Percentiles rank a stretch among this genome's conserved stretches.
Conservation (phyloP, 441 rosid species). For the Adansonia grandidieri region DNA sequence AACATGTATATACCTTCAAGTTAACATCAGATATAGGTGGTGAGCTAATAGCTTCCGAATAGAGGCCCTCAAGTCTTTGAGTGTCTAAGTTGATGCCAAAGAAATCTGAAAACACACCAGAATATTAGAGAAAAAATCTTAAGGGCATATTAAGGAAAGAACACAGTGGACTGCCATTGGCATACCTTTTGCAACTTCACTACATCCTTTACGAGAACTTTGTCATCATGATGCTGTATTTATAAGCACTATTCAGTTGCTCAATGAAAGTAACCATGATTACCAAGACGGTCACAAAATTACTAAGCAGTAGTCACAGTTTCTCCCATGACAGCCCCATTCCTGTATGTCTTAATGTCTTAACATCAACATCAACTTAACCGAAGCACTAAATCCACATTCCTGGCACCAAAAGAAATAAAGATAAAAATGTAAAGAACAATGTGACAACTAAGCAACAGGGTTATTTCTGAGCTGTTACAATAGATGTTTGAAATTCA, state of each 20-base stretch:
- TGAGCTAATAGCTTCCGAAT: constrained; percentile 45
- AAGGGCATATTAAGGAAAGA: neutral
- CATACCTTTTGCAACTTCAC: constrained; percentile 63
- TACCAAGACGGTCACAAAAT: constrained; percentile 10
- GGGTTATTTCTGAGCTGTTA: neutral
- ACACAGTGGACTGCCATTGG: constrained; percentile 9
- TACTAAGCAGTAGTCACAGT: neutral
- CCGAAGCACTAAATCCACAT: neutral
- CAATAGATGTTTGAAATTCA: neutral
- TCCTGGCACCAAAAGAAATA: neutral
- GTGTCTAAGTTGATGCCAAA: constrained; percentile 50
- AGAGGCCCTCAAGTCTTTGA: constrained; percentile 62
- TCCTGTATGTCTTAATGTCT: neutral
- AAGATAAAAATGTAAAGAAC: neutral
- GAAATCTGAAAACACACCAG: constrained; percentile 47
- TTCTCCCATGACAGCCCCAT: neutral
- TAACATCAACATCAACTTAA: neutral
- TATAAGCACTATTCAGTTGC: neutral
- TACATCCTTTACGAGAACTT: constrained; percentile 59
- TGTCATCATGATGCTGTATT: constrained; percentile 63
- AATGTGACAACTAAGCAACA: neutral
- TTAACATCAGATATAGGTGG: constrained; percentile 52
- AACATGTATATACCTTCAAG: constrained; percentile 44
- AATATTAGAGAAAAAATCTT: constrained; percentile 23
- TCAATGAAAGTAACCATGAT: constrained; percentile 16